A percentile compares a stretch with the other conserved stretches of the same genome.
phyloP scores from a whole-genome alignment of 1,284 basidiomycete species.

The Ceratobasidium sp. region DNA sequence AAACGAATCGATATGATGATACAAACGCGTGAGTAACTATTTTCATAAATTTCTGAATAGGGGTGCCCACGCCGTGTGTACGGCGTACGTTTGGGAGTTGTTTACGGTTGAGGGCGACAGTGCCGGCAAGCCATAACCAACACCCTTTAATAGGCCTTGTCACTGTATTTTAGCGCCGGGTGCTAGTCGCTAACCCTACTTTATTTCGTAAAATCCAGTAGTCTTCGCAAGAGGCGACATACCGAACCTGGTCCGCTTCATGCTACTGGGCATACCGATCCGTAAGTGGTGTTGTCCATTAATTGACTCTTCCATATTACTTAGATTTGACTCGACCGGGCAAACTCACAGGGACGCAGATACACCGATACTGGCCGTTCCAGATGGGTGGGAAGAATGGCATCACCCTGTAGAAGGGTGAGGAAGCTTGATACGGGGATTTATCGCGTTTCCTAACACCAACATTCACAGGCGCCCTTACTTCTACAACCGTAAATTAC shows the following conservation, averaged over 20 bases:
- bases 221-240: not conserved
- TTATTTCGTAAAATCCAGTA: too few relatives aligned
- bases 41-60: not conserved
- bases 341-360: constrained; percentile 21
- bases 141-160: too few relatives aligned
- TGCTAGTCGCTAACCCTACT: too few relatives aligned
- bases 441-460: too few relatives aligned
- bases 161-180: too few relatives aligned
- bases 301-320: too few relatives aligned
- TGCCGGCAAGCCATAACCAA: too few relatives aligned
- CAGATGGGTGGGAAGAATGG: constrained; percentile 25
- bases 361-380: not conserved
- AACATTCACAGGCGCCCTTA: constrained; percentile 18
- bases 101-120: too few relatives aligned
- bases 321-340: too few relatives aligned
- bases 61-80: too few relatives aligned
- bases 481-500: constrained; percentile 23
- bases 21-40: not conserved
- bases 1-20: constrained; percentile 23
- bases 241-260: not conserved
- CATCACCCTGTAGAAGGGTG: constrained; percentile 39
- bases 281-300: too few relatives aligned
- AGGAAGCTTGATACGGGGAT: not conserved
- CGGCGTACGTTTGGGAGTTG: too few relatives aligned
- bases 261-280: not conserved